phyloP scores from a whole-genome alignment of 164 flowering plant species.

The Chloranthus sessilifolius region DNA sequence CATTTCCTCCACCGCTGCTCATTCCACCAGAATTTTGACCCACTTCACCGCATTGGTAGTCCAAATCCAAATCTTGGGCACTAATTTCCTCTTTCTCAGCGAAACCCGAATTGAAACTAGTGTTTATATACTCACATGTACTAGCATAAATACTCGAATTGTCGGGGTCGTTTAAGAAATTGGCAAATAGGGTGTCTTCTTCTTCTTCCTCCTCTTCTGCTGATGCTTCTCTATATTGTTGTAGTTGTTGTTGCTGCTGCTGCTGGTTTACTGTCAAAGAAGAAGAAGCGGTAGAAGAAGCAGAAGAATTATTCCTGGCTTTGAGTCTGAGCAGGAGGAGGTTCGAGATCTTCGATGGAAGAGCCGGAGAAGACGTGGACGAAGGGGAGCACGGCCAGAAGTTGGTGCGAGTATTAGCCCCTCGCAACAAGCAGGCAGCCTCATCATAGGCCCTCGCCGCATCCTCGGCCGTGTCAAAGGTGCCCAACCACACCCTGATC shows the following conservation, averaged over 20 bases:
- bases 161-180: slow-evolving; percentile 12
- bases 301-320: slow-evolving; percentile 28
- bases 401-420: slow-evolving; percentile 44
- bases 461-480: slow-evolving; percentile 46
- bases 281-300: background rate
- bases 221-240: slow-evolving; percentile 2
- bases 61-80: slow-evolving; percentile 7
- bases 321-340: slow-evolving; percentile 40
- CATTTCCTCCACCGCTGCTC: background rate
- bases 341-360: slow-evolving; percentile 35
- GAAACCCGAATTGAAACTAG: slow-evolving; percentile 2
- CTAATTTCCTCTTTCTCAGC: background rate
- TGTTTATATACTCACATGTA: background rate
- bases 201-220: background rate
- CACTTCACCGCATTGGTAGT: slow-evolving; percentile 7
- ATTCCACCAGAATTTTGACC: background rate
- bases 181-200: slow-evolving; percentile 9
- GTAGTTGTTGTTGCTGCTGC: slow-evolving; percentile 9
- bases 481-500: slow-evolving; percentile 48
- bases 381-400: slow-evolving; percentile 35
- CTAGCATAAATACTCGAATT: background rate
- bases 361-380: slow-evolving; percentile 28
- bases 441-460: slow-evolving; percentile 53
- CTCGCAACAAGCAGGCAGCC: slow-evolving; percentile 47
- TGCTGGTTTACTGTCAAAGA: slow-evolving; percentile 4